Evolutionary conservation across 2,329 filamentous ascomycete species (phyloP), one percentile per base, ranked within the genome.

Genomic region (Trichoderma arundinaceum): DNA sequence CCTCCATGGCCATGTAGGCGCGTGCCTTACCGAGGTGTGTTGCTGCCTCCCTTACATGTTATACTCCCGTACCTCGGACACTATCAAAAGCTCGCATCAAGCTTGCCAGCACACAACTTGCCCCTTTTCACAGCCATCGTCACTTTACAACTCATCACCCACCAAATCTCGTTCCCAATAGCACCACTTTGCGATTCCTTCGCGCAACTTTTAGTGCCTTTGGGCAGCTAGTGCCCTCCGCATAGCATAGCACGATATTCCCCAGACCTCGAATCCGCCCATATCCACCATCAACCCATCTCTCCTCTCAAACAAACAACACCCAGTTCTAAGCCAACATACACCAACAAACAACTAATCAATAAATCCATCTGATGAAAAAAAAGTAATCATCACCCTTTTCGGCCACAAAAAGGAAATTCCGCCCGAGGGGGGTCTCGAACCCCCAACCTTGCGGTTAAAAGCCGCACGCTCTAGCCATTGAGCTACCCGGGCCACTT

Each of bases 381-480:
- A 43, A 19, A 33, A 43, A 28, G 22, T 28, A 28, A 28, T 28
- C 22, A 28, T 4, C 22, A 28, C 22, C 22, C 22, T 28, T 28
- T 28, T 28, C 4, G 2, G 22, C 22, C 22, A 28, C 39, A 44
- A 22, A 39, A 22, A n/a, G 46, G 39, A 35, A 38, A 35, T 7
- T 15, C 7, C 32, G 73, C 73, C 73, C 73, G 72, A 74, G 71
- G 72, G 70, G 73, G 73, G 73, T 64, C 61, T 74, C 73, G 73
- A 74, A 74, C 73, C 72, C 72, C 70, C 72, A 74, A 56, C 73
- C 73, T 74, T 74, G 72, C 70, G 72, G 71, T 74, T 71, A 74
- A 74, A 74, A 75, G 73, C 70, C 73, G 71, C 72, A 75, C 72
- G 73, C 73, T 75, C 73, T 75, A 68, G 68, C 73, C 73, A 66